Conservation (phyloP, 2,329 filamentous ascomycete genomes). For the Ceratocystis destructans region DNA sequence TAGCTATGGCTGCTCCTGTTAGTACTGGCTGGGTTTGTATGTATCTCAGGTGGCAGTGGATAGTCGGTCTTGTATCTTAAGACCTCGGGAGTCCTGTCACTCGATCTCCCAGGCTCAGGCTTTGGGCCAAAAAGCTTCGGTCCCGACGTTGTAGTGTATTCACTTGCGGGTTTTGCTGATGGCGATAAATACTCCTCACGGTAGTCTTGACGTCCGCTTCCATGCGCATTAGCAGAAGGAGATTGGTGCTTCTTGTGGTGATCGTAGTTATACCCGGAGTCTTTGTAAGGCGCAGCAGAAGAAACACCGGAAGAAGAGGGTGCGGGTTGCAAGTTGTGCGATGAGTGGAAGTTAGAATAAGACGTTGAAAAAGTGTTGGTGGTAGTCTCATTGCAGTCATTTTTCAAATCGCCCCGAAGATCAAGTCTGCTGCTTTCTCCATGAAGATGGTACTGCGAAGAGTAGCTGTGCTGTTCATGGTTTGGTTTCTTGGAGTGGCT, state of each 20-base stretch:
- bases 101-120: constrained; percentile 14
- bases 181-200: constrained; percentile 13
- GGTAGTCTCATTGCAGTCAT: constrained; percentile 2
- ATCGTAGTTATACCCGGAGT: constrained; percentile 9
- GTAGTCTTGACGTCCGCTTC: constrained; percentile 6
- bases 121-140: constrained; percentile 17
- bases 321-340: neutral
- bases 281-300: constrained; percentile 6
- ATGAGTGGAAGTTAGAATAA: constrained; percentile 13
- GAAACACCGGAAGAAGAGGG: neutral
- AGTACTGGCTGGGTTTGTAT: neutral
- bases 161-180: constrained; percentile 15
- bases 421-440: constrained; percentile 12
- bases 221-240: constrained; percentile 9
- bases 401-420: constrained; percentile 5
- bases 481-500: constrained; percentile 7
- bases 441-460: constrained; percentile 11
- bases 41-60: constrained; percentile 9
- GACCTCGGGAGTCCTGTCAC: constrained; percentile 5
- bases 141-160: constrained; percentile 8
- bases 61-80: constrained; percentile 13
- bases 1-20: neutral
- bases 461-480: constrained; percentile 4
- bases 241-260: constrained; percentile 10
- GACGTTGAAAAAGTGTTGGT: neutral